Base-by-base conservation (phyloP, 805 yeast species). In the Diddensiella santjacobensis region DNA sequence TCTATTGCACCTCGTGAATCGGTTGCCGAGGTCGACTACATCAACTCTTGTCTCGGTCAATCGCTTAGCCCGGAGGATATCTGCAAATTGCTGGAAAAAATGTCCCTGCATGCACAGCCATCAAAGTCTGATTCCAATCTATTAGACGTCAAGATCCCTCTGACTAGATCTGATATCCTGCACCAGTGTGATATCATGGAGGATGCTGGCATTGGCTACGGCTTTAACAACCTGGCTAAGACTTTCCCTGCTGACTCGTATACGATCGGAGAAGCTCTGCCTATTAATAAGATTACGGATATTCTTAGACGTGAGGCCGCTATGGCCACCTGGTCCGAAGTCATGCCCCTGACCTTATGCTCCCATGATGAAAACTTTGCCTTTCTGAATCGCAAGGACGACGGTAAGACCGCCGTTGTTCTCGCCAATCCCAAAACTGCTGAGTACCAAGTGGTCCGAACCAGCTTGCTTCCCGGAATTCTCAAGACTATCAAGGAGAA, bases 141-240 rank as follows among this genome's bases (percentile, higher is more conserved):
- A 35, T 63, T 87, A 44, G 79, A 80, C 45, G 90, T 89, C 48
- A 65, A 70, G 33, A 80, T 93, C 51, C 99, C 99, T 54, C 83
- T 87, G 61, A 93, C 99, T 33, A 85, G 99, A 74, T 83, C 98
- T 8, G 99, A 93, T 69, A 79, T 93, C 53, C 75, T 93, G 62
- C 99, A 93, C 69, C 95, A 88, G 66, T 91, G 98, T 76, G 99
- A 93, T 70, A 83, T 93, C 57, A 87, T 93, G 95, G 99, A 93
- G 70, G 99, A 93, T 68, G 96, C 91, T 42, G 99, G 96, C 42
- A 84, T 93, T 63, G 95, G 88, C 24, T 93, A 88, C 65, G 99
- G 99, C 49, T 93, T 84, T 75, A 85, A 90, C 71, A 88, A 87
- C 65, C 76, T 93, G 63, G 78, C 77, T 54, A 87, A 83, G 70